These are phyloP conservation scores for Trifolium dubium DNA, from an alignment of 306 rosid genomes.

Conservation along the genomic window DNA sequence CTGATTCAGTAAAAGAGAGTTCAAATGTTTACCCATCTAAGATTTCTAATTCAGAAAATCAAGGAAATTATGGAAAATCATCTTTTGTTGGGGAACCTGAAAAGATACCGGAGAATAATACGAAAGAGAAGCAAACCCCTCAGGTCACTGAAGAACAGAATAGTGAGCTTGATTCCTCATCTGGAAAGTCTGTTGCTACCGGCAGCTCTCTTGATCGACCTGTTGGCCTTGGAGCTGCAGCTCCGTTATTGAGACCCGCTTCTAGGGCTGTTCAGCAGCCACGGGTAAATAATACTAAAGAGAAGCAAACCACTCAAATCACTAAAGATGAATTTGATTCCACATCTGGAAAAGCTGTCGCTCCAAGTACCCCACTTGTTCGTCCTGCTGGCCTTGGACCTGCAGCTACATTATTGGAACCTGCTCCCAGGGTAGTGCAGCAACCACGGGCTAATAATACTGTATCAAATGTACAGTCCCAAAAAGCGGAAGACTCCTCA, in stretches of 20 bases:
- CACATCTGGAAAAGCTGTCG: conserved; percentile 58
- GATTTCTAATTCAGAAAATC: conserved; percentile 43
- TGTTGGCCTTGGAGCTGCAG: conserved; percentile 89
- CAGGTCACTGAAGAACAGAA: conserved; percentile 12
- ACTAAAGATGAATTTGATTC: conserved; percentile 32
- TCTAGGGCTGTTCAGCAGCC: conserved; percentile 76
- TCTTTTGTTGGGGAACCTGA: conserved; percentile 43
- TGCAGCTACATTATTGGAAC: conserved; percentile 84
- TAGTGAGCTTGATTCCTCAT: conserved; percentile 41
- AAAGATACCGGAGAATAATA: conserved; percentile 40
- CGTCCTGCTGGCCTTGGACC: conserved; percentile 94
- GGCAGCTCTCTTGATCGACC: conserved; percentile 67
- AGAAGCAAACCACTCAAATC: conserved; percentile 29
- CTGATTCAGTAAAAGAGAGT: conserved; percentile 35
- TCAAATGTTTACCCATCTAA: conserved; percentile 24
- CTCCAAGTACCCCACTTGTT: conserved; percentile 54
- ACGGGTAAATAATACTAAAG: conserved; percentile 64
- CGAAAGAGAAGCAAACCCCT: conserved; percentile 23
- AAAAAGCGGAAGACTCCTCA: conserved; percentile 73
- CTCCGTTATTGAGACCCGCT: conserved; percentile 77
- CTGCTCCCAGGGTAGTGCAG: conserved; percentile 68
- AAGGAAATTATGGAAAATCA: conserved; percentile 13
- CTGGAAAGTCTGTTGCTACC: conserved; percentile 56
- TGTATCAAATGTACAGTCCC: conserved; percentile 63
- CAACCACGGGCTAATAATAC: conserved; percentile 81